Evolutionary conservation across 1,284 basidiomycete species (phyloP).

Genomic region (Leccinum fallax): DNA sequence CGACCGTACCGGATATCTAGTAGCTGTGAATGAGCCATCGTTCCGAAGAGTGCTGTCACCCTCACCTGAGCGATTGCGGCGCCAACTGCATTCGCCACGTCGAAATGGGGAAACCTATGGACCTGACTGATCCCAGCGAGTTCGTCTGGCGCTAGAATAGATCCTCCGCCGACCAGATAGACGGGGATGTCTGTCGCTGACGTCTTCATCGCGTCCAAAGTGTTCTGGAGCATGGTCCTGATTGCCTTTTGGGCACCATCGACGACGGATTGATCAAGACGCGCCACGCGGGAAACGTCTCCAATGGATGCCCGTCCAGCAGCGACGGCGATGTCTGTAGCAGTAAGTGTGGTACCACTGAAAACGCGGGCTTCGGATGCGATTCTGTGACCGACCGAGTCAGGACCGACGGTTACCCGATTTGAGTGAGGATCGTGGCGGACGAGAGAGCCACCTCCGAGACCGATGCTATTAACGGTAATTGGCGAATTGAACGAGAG

Average conservation of each 20-base stretch:
- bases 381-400: slow-evolving; percentile 60
- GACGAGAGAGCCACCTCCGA: slow-evolving; percentile 59
- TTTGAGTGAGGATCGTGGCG: slow-evolving; percentile 35
- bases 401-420: slow-evolving; percentile 53
- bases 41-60: background rate
- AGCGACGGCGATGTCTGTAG: slow-evolving; percentile 59
- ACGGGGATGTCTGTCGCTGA: slow-evolving; percentile 49
- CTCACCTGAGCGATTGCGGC: slow-evolving; percentile 46
- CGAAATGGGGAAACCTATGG: slow-evolving; percentile 51
- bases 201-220: slow-evolving; percentile 60
- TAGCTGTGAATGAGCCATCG: slow-evolving; percentile 19
- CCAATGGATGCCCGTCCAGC: slow-evolving; percentile 45
- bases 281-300: slow-evolving; percentile 35
- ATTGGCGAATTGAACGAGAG: slow-evolving; percentile 1
- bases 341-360: slow-evolving; percentile 51
- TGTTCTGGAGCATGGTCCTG: slow-evolving; percentile 50
- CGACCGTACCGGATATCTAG: slow-evolving; percentile 42
- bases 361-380: slow-evolving; percentile 51
- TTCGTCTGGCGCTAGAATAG: slow-evolving; percentile 49
- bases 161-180: slow-evolving; percentile 57
- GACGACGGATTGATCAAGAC: slow-evolving; percentile 30
- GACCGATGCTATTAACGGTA: slow-evolving; percentile 41
- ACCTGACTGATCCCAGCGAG: slow-evolving; percentile 54
- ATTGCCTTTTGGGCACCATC: slow-evolving; percentile 44
- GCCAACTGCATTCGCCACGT: slow-evolving; percentile 64